Percentiles rank a stretch among this genome's conserved stretches.
phyloP scores from a whole-genome alignment of 768 basidiomycete species.

The Brasilioporus rufonigricans region DNA sequence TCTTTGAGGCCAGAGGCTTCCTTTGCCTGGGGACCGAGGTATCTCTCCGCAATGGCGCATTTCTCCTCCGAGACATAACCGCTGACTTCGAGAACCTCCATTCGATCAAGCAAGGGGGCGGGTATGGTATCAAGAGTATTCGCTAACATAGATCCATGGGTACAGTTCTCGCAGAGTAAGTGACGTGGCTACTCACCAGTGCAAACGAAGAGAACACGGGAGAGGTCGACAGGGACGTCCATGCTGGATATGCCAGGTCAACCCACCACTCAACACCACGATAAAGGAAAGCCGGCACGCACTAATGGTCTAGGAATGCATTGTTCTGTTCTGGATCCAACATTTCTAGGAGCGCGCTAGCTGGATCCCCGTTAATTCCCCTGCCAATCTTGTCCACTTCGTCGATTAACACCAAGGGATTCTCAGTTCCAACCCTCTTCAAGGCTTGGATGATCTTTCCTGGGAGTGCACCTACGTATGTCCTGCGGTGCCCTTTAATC shows the following conservation, averaged over 20 bases:
- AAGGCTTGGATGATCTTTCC: slow-evolving; percentile 95
- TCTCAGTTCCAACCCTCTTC: slow-evolving; percentile 91
- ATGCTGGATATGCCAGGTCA: slow-evolving; percentile 54
- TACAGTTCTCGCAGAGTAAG: not conserved
- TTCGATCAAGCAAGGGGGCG: slow-evolving; percentile 88
- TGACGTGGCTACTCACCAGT: slow-evolving; percentile 47
- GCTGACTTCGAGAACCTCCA: slow-evolving; percentile 94
- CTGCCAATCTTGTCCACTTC: slow-evolving; percentile 96
- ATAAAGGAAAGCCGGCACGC: slow-evolving; percentile 30
- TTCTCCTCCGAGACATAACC: slow-evolving; percentile 96
- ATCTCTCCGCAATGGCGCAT: slow-evolving; percentile 79
- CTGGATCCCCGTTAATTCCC: slow-evolving; percentile 89
- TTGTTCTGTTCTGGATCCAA: slow-evolving; percentile 94
- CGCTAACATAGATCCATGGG: slow-evolving; percentile 40
- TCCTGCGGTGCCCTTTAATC: slow-evolving; percentile 96
- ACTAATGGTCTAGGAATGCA: slow-evolving; percentile 95
- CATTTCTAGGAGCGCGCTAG: slow-evolving; percentile 90
- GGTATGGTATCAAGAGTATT: slow-evolving; percentile 94
- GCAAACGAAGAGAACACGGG: slow-evolving; percentile 95
- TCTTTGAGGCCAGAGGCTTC: slow-evolving; percentile 84
- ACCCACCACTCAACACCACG: not conserved
- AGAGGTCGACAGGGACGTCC: slow-evolving; percentile 96
- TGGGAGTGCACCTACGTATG: slow-evolving; percentile 93
- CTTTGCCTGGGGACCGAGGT: slow-evolving; percentile 91
- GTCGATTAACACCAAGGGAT: slow-evolving; percentile 91